These are phyloP conservation scores for Thozetella sp. DNA, from an alignment of 495 filamentous ascomycete genomes.

Conservation along the genomic window DNA sequence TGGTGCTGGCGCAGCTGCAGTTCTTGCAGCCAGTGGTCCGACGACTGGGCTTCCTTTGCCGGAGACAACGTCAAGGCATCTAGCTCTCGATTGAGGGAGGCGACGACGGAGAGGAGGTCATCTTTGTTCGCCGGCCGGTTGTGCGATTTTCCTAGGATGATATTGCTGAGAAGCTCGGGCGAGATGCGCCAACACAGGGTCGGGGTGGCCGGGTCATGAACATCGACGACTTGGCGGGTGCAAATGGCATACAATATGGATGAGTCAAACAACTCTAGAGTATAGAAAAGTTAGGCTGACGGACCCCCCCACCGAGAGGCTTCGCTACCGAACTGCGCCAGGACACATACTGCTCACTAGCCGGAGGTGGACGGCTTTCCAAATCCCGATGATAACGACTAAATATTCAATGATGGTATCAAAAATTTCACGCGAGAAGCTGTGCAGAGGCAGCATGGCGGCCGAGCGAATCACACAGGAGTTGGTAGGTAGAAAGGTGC, in stretches of 20 bases:
- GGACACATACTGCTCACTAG: constrained; percentile 5
- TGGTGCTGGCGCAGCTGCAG: constrained; percentile 1
- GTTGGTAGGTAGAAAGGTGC: too few species aligned
- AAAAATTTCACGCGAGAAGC: constrained; percentile 1
- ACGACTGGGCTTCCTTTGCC: neutral
- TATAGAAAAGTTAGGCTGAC: too few species aligned
- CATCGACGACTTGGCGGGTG: constrained; percentile 5
- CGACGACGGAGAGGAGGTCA: neutral
- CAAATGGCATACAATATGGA: constrained; percentile 9
- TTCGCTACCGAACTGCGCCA: too few species aligned
- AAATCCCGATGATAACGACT: constrained; percentile 7
- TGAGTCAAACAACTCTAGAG: constrained; percentile 6
- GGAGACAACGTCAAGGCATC: constrained; percentile 3
- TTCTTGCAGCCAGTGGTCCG: neutral
- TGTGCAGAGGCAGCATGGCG: too few species aligned
- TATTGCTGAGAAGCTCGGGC: neutral
- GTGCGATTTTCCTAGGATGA: constrained; percentile 3
- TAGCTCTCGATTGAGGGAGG: constrained; percentile 5
- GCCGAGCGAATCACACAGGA: too few species aligned
- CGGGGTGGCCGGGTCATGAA: constrained; percentile 5
- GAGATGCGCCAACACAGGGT: neutral
- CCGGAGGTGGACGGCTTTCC: constrained; percentile 6
- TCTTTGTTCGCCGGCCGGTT: neutral
- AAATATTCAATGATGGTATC: constrained; percentile 4
- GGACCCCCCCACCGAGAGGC: too few species aligned